Evolutionary conservation across 306 rosid genomes (phyloP).

Genomic region (Castanospermum australe): DNA sequence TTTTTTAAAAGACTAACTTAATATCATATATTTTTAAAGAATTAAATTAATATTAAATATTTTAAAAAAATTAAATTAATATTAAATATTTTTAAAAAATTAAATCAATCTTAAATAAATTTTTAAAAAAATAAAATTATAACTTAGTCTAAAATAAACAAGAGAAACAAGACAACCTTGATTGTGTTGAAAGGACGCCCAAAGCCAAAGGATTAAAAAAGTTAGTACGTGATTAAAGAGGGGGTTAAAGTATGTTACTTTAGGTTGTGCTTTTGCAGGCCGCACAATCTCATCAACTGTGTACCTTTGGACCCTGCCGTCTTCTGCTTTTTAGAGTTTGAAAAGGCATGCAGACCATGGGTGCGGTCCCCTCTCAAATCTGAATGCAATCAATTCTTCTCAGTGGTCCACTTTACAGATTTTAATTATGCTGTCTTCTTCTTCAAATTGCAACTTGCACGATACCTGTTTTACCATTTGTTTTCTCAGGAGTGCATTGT

Average conservation of each 20-base stretch:
- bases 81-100: too few relatives aligned
- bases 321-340: conserved; percentile 32
- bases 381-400: background rate
- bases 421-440: background rate
- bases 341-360: conserved; percentile 37
- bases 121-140: too few relatives aligned
- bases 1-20: too few relatives aligned
- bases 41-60: too few relatives aligned
- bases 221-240: conserved; percentile 13
- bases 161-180: too few relatives aligned
- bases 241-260: conserved; percentile 27
- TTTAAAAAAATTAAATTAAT: too few relatives aligned
- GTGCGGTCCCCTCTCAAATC: conserved; percentile 20
- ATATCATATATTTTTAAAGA: too few relatives aligned
- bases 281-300: conserved; percentile 22
- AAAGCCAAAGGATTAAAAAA: background rate
- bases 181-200: background rate
- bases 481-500: too few relatives aligned
- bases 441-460: too few relatives aligned
- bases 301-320: conserved; percentile 41
- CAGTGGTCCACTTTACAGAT: background rate
- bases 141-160: too few relatives aligned
- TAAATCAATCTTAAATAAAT: too few relatives aligned
- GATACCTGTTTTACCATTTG: too few relatives aligned
- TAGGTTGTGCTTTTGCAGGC: conserved; percentile 31